Conservation (phyloP, 257 asterid species). For the Cynanchum wilfordii region DNA sequence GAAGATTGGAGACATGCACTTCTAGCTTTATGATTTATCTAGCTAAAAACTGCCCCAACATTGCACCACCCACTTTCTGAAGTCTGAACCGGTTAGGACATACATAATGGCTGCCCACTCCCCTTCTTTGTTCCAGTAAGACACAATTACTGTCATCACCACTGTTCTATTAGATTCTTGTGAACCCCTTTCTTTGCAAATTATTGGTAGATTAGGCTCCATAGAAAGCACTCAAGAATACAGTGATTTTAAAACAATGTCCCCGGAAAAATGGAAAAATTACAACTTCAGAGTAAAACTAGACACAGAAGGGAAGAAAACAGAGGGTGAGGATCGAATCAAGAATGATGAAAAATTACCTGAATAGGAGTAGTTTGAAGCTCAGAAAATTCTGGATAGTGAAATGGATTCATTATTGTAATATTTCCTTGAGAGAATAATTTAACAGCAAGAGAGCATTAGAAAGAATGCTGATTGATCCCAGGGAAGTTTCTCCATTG, state of each 20-base stretch:
- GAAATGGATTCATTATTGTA: slow-evolving; percentile 12
- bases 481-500: not conserved
- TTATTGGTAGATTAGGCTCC: not conserved
- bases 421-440: not conserved
- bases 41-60: not conserved
- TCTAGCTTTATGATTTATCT: not conserved
- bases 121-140: not conserved
- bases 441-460: not conserved
- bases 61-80: not conserved
- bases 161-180: not conserved
- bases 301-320: not conserved
- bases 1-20: not conserved
- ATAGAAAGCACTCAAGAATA: not conserved
- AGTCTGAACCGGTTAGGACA: not conserved
- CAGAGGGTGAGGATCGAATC: not conserved
- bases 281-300: not conserved
- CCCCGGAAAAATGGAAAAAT: not conserved
- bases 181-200: not conserved
- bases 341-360: slow-evolving; percentile 9
- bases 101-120: not conserved
- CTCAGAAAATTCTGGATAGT: slow-evolving; percentile 8
- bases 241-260: not conserved
- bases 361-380: slow-evolving; percentile 2
- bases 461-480: not conserved
- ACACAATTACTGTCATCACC: not conserved